Evolutionary conservation across 768 basidiomycete species (phyloP).

Genomic region (Phanerodontia chrysosporium): DNA sequence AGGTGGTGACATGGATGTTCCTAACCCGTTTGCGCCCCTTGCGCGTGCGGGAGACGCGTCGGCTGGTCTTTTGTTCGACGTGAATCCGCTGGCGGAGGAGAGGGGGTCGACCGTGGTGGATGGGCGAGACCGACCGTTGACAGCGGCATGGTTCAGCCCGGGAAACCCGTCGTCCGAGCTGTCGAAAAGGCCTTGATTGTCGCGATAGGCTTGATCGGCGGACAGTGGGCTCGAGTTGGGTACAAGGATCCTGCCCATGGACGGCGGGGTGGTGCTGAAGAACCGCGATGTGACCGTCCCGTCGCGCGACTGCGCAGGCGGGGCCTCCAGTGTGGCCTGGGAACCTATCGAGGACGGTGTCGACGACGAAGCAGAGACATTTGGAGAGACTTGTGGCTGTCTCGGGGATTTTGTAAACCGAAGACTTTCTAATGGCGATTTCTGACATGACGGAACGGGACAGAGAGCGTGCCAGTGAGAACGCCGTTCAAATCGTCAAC

Average conservation of each 20-base stretch:
- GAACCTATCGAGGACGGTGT: slow-evolving; percentile 16
- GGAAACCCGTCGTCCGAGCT: slow-evolving; percentile 41
- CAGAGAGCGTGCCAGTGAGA: slow-evolving; percentile 17
- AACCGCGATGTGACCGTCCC: slow-evolving; percentile 62
- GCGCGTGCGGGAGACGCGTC: slow-evolving; percentile 55
- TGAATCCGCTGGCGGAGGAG: slow-evolving; percentile 55
- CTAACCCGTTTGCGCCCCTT: slow-evolving; percentile 33
- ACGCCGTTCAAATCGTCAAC: slow-evolving; percentile 11
- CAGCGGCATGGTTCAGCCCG: slow-evolving; percentile 32
- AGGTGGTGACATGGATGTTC: slow-evolving; percentile 32
- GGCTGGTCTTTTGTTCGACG: slow-evolving; percentile 34
- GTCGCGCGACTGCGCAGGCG: slow-evolving; percentile 71
- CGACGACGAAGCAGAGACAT: slow-evolving; percentile 19
- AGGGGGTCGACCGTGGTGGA: slow-evolving; percentile 45
- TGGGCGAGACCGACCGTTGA: slow-evolving; percentile 31
- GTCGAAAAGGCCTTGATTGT: slow-evolving; percentile 35
- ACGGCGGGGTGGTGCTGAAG: slow-evolving; percentile 46
- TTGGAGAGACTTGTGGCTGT: slow-evolving; percentile 21
- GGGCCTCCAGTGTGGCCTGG: slow-evolving; percentile 24
- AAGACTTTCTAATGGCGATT: slow-evolving; percentile 40
- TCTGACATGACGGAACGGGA: slow-evolving; percentile 27
- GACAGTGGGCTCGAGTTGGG: slow-evolving; percentile 69
- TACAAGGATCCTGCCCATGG: slow-evolving; percentile 60
- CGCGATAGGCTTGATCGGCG: slow-evolving; percentile 35
- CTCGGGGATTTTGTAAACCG: slow-evolving; percentile 42